phyloP scores from a whole-genome alignment of 495 filamentous ascomycete species.

The Barbatosphaeria neglecta region DNA sequence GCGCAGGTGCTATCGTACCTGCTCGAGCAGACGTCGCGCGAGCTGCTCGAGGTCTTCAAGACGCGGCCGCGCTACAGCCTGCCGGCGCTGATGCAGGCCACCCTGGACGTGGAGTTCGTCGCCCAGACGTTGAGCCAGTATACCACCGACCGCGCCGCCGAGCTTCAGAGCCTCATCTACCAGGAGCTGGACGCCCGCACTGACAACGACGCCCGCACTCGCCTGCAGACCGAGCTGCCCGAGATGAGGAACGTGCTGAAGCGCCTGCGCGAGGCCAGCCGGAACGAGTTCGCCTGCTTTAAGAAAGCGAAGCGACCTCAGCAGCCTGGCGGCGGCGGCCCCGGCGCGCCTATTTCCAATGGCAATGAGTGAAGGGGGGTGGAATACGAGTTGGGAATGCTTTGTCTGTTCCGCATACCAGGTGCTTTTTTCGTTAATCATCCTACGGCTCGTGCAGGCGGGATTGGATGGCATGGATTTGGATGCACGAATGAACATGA shows the following conservation, averaged over 20 bases:
- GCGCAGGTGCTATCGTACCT: constrained; percentile 66
- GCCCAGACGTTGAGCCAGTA: constrained; percentile 84
- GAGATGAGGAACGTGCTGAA: constrained; percentile 82
- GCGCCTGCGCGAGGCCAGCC: constrained; percentile 66
- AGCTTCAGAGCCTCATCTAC: constrained; percentile 78
- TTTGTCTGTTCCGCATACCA: too few species aligned
- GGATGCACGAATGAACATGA: too few species aligned
- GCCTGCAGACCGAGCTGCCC: constrained; percentile 73
- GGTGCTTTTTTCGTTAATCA: too few species aligned
- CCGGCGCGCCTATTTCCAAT: too few species aligned
- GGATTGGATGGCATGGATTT: too few species aligned
- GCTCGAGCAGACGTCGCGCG: constrained; percentile 59
- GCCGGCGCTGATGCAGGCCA: constrained; percentile 86
- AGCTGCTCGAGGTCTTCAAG: constrained; percentile 61
- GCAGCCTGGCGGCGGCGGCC: too few species aligned
- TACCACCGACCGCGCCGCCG: constrained; percentile 68
- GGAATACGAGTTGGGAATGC: too few species aligned
- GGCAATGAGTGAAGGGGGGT: too few species aligned
- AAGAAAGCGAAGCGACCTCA: constrained; percentile 32
- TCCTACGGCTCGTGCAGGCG: too few species aligned
- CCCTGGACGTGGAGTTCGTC: constrained; percentile 91
- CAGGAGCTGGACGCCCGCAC: constrained; percentile 76
- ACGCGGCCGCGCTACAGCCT: constrained; percentile 57
- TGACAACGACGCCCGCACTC: constrained; percentile 66
- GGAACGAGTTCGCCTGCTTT: constrained; percentile 77